Conservation (phyloP, 371 early-diverging fungal genomes). For the Apophysomyces trapeziformis region DNA sequence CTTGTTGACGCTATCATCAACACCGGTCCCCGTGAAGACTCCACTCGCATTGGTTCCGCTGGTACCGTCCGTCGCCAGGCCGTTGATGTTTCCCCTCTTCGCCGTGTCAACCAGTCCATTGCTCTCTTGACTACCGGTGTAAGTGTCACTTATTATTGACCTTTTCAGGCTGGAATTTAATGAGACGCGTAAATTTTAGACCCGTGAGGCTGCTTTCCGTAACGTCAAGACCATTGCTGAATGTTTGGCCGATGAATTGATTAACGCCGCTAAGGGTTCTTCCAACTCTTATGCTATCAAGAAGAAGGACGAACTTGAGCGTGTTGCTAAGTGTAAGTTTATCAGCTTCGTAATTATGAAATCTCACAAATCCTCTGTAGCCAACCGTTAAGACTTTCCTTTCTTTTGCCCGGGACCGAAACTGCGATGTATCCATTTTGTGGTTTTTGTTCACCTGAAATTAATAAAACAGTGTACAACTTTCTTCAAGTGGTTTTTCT, state of each 20-base stretch:
- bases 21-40: conserved; percentile 99
- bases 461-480: conserved; percentile 8
- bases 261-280: conserved; percentile 98
- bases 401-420: not conserved
- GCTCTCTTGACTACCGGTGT: conserved; percentile 96
- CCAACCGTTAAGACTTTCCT: conserved; percentile 26
- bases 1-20: conserved; percentile 99
- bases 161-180: conserved; percentile 20
- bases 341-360: not conserved
- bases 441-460: conserved; percentile 4
- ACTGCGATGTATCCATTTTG: not conserved
- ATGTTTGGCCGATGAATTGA: conserved; percentile 99
- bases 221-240: conserved; percentile 97
- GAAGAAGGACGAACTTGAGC: conserved; percentile 99
- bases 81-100: conserved; percentile 99
- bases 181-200: conserved; percentile 10
- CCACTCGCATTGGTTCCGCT: conserved; percentile 99
- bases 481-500: not conserved
- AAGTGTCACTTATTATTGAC: conserved; percentile 28
- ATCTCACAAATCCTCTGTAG: conserved; percentile 12
- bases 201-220: conserved; percentile 43
- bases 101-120: conserved; percentile 99
- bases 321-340: conserved; percentile 63
- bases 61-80: conserved; percentile 99
- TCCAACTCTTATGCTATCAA: conserved; percentile 99